Evolutionary conservation across 2,329 filamentous ascomycete genomes (phyloP).

Genomic region (Microascus cirrosus): DNA sequence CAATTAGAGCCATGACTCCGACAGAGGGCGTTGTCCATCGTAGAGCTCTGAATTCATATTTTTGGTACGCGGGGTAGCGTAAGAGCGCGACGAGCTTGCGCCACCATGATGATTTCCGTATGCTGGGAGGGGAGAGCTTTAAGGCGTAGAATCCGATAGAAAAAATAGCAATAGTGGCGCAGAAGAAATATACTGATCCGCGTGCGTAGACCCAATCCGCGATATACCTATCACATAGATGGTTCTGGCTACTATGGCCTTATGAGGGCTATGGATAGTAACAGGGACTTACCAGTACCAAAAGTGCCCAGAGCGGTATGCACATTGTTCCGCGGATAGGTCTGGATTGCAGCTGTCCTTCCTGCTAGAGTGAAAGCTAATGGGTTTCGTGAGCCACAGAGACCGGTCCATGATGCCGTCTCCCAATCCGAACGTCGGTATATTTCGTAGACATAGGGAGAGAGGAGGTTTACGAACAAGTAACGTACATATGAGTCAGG

Average conservation of each 20-base stretch:
- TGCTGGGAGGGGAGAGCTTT: slow-evolving; percentile 14
- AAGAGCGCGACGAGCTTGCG: slow-evolving; percentile 20
- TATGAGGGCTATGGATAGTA: neutral
- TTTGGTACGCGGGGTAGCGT: slow-evolving; percentile 11
- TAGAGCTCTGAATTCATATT: slow-evolving; percentile 10
- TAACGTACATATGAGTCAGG: neutral
- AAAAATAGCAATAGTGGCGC: slow-evolving; percentile 35
- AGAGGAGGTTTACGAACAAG: neutral
- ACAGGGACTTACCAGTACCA: slow-evolving; percentile 26
- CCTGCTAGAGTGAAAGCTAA: slow-evolving; percentile 23
- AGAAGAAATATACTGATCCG: slow-evolving; percentile 40
- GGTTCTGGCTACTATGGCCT: neutral
- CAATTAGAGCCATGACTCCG: slow-evolving; percentile 27
- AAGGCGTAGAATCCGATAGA: slow-evolving; percentile 22
- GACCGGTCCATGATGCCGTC: neutral
- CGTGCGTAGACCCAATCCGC: slow-evolving; percentile 42
- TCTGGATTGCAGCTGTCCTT: slow-evolving; percentile 20
- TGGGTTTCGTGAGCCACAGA: slow-evolving; percentile 26
- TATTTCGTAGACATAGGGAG: neutral
- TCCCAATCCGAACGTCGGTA: neutral
- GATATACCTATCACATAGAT: slow-evolving; percentile 10
- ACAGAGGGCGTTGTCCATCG: slow-evolving; percentile 31
- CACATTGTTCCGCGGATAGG: slow-evolving; percentile 31
- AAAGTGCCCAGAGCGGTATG: slow-evolving; percentile 32
- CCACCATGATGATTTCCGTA: slow-evolving; percentile 17